Conservation (phyloP, 2,329 filamentous ascomycete species). For the Trichoderma sp. region DNA sequence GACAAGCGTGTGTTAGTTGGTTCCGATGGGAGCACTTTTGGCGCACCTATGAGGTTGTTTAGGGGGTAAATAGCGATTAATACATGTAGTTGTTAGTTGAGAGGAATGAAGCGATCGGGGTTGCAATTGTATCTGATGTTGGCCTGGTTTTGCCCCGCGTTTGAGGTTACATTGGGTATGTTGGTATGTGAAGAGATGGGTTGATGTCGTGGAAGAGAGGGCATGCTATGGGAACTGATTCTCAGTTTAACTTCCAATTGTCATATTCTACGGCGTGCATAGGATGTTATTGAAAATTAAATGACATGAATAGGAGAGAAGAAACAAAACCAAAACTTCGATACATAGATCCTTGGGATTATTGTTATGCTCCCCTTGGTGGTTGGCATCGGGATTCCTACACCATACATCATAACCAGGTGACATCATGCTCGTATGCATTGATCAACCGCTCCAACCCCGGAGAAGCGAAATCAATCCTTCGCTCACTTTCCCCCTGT, state of each 20-base stretch:
- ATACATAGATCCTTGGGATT: not conserved
- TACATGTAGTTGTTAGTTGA: not conserved
- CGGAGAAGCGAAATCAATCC: not conserved
- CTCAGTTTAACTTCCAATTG: not conserved
- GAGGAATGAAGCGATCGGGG: not conserved
- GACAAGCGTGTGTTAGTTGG: not conserved
- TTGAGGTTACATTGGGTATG: not conserved
- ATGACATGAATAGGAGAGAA: not conserved
- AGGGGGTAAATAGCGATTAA: not conserved
- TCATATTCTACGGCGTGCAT: not conserved
- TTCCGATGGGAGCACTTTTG: not conserved
- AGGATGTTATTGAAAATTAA: not conserved
- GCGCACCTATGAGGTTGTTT: not conserved
- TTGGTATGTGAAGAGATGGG: not conserved
- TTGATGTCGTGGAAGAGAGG: not conserved
- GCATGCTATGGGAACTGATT: not conserved
- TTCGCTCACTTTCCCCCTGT: not conserved
- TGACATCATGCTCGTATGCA: not conserved
- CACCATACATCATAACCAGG: not conserved
- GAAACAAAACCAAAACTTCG: accelerated
- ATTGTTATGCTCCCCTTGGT: no score
- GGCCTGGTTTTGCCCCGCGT: not conserved
- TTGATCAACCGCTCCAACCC: not conserved
- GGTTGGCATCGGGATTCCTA: not conserved
- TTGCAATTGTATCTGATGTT: not conserved